These are phyloP conservation scores for Apiotrichum sp. DNA, from an alignment of 1,284 basidiomycete genomes.

Conservation along the genomic window DNA sequence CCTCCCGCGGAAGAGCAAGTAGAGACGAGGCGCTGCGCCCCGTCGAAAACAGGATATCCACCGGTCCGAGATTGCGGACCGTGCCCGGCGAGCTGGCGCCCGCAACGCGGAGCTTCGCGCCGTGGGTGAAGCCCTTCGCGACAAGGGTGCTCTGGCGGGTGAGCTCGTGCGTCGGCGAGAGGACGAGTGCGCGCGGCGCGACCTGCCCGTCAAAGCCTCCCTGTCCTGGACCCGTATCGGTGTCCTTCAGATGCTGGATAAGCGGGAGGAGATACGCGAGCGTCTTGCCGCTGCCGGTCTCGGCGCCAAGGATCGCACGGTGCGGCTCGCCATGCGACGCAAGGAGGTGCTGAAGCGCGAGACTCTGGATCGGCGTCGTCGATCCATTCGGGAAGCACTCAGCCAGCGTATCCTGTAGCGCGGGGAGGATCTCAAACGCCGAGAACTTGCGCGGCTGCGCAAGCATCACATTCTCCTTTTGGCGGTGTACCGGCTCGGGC, in stretches of 20 bases:
- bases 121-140: constrained; percentile 67
- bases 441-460: constrained; percentile 22
- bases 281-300: constrained; percentile 84
- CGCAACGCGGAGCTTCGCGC: constrained; percentile 64
- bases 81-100: constrained; percentile 55
- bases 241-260: constrained; percentile 65
- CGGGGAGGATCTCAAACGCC: constrained; percentile 52
- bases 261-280: constrained; percentile 81
- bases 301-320: constrained; percentile 67
- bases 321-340: constrained; percentile 19
- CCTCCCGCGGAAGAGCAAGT: constrained; percentile 77
- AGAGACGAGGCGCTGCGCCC: constrained; percentile 72
- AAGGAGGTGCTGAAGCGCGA: constrained; percentile 61
- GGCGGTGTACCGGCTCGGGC: constrained; percentile 2
- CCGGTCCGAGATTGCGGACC: constrained; percentile 25
- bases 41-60: constrained; percentile 72
- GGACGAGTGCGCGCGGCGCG: constrained; percentile 64
- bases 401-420: constrained; percentile 55
- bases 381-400: constrained; percentile 50
- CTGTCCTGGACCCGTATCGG: constrained; percentile 17
- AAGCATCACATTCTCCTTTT: constrained; percentile 6
- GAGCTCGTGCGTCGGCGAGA: constrained; percentile 83
- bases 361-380: constrained; percentile 66
- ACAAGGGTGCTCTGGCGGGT: constrained; percentile 66
- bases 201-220: constrained; percentile 1